A percentile compares a stretch with the other conserved stretches of the same genome.
Evolutionary conservation across 371 early-diverging fungal species (phyloP).

Genomic region (Batkoa obscura): DNA sequence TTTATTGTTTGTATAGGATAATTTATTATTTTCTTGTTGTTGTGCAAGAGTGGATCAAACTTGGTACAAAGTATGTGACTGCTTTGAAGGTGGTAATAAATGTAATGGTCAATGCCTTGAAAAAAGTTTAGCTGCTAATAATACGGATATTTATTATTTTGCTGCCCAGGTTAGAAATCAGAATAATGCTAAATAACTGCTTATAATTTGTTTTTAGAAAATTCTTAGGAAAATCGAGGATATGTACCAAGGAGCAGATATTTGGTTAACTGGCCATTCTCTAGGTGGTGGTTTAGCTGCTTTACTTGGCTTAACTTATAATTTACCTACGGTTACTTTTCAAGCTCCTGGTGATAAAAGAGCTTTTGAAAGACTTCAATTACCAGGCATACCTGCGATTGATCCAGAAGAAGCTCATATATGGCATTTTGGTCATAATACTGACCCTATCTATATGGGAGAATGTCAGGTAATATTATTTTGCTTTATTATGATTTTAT

Average conservation of each 20-base stretch:
- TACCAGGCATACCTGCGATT: conserved; percentile 19
- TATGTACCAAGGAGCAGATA: conserved; percentile 40
- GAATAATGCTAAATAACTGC: background rate
- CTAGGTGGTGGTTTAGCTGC: conserved; percentile 76
- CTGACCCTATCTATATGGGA: conserved; percentile 87
- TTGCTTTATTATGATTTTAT: background rate
- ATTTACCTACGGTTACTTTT: conserved; percentile 70
- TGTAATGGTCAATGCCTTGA: conserved; percentile 50
- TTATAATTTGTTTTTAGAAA: conserved; percentile 12
- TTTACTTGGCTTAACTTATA: conserved; percentile 67
- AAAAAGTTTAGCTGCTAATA: conserved; percentile 24
- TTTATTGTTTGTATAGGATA: conserved; percentile 34
- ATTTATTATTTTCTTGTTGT: conserved; percentile 91
- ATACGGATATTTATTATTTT: conserved; percentile 56
- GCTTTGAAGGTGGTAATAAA: conserved; percentile 31
- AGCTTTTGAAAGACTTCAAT: conserved; percentile 59
- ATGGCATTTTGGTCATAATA: conserved; percentile 82
- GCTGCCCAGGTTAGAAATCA: conserved; percentile 38
- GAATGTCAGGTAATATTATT: conserved; percentile 38
- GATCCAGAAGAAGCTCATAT: conserved; percentile 26
- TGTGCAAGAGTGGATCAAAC: conserved; percentile 76
- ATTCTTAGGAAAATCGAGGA: conserved; percentile 35
- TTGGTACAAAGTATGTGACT: conserved; percentile 75
- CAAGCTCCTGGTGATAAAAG: conserved; percentile 75
- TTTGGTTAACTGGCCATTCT: conserved; percentile 88